Evolutionary conservation across 805 yeast species (phyloP).

Genomic region (Pichia nanzhaoensis): DNA sequence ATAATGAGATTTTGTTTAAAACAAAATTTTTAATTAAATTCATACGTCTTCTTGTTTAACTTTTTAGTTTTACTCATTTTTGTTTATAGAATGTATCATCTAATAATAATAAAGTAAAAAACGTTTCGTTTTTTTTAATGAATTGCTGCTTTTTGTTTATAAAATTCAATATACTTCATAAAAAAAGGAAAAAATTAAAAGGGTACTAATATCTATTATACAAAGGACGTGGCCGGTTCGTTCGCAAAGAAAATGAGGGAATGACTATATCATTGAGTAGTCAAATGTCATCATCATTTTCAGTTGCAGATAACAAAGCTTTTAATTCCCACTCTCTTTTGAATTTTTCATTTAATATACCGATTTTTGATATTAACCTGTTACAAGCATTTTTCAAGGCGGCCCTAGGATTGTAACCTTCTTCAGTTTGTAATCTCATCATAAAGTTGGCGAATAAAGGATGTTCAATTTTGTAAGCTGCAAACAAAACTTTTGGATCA

Average conservation of each 20-base stretch:
- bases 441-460: constrained; percentile 94
- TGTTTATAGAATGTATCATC: too few relatives aligned
- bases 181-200: neutral
- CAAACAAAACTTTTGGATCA: constrained; percentile 87
- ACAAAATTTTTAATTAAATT: too few relatives aligned
- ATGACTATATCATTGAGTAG: neutral
- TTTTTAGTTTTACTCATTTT: too few relatives aligned
- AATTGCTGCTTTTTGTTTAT: too few relatives aligned
- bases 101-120: too few relatives aligned
- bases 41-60: too few relatives aligned
- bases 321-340: constrained; percentile 90
- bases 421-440: constrained; percentile 92
- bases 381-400: constrained; percentile 90
- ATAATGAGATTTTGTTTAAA: too few relatives aligned
- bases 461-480: constrained; percentile 97
- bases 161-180: too few relatives aligned
- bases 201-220: constrained; percentile 1
- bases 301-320: constrained; percentile 54
- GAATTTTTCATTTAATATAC: constrained; percentile 67
- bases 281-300: constrained; percentile 32
- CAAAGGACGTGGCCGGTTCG: neutral
- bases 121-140: too few relatives aligned
- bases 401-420: constrained; percentile 84
- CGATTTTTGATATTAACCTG: constrained; percentile 71
- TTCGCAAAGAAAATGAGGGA: neutral